Base-by-base conservation (phyloP, 805 yeast species). In the Nakazawaea wickerhamii region DNA sequence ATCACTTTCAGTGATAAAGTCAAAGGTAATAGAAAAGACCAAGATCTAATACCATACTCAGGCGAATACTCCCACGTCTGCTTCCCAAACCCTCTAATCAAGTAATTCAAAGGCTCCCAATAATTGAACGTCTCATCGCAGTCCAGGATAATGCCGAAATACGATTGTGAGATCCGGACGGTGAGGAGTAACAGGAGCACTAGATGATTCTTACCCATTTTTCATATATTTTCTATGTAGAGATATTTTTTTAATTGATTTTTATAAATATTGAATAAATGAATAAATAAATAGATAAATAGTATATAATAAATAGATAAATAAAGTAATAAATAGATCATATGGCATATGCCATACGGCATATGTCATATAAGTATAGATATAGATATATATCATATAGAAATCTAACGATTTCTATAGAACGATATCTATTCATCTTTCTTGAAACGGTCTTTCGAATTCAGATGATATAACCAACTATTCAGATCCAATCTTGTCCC, bases 61-160 rank as follows among this genome's bases (percentile, higher is more conserved):
- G 97, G 96, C 0, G 96, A 86, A 59, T 90, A 91, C 57, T 90
- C 97, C 97, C 97, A 90, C 0, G 97, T 90, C 60, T 89, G 89
- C 52, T 89, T 84, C 2, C 97, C 98, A 59, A 88, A 87, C 2
- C 83, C 84, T 50, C 95, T 73, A 1, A 82, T 61, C 27, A 90
- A 51, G 40, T 83, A 69, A 57, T 91, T 90, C 45, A 91, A 65
- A 1, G 98, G 96, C 50, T 91, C 98, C 91, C 96, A 89, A 63
- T 86, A 91, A 57, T 91, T 91, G 72, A 77, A 91, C 18, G 81
- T 76, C 60, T 91, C 98, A 60, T 91, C 97, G 58, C 97, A 90
- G 54, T 90, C 98, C 2, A 93, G 77, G 21, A 91, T 82, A 28
- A 88, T 79, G 58, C 86, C 78, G 52, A 64, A 65, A 46, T 75